Percentiles rank a stretch among this genome's conserved stretches.
phyloP scores from a whole-genome alignment of 345 rosid genomes.

The Aquilaria yunnanensis region DNA sequence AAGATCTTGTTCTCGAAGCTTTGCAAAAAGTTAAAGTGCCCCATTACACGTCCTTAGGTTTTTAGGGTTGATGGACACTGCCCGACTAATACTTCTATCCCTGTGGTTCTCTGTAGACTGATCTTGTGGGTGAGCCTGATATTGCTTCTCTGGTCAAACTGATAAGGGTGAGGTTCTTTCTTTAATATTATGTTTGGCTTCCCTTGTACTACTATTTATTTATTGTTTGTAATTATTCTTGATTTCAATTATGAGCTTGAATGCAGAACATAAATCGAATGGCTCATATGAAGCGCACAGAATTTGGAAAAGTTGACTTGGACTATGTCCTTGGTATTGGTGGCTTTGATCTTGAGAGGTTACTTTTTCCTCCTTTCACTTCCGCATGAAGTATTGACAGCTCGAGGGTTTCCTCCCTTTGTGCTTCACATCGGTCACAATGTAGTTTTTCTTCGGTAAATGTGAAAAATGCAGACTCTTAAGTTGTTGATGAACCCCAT shows the following conservation, averaged over 20 bases:
- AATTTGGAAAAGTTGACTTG: conserved; percentile 86
- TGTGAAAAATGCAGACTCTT: no score
- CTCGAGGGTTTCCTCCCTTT: conserved; percentile 2
- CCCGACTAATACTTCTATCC: conserved; percentile 13
- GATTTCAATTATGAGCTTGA: background rate
- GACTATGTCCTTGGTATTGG: conserved; percentile 98
- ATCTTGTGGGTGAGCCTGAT: conserved; percentile 75
- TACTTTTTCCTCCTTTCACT: conserved; percentile 14
- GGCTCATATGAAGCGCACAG: conserved; percentile 72
- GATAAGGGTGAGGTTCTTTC: conserved; percentile 45
- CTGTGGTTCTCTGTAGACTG: conserved; percentile 46
- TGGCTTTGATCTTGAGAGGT: conserved; percentile 98
- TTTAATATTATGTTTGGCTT: background rate
- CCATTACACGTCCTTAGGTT: no score
- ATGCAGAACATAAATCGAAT: conserved; percentile 66
- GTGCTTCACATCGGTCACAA: conserved; percentile 11
- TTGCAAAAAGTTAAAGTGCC: no score
- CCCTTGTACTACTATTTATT: background rate
- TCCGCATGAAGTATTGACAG: background rate
- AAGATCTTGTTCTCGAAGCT: no score
- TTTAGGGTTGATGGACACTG: background rate
- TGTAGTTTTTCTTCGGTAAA: background rate
- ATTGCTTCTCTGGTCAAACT: conserved; percentile 59
- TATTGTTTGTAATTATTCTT: conserved; percentile 2
- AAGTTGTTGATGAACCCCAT: no score